A percentile compares a stretch with the other conserved stretches of the same genome.
These are phyloP conservation scores for Hypoxylon sp. DNA, from an alignment of 2,329 filamentous ascomycete genomes.

Conservation along the genomic window DNA sequence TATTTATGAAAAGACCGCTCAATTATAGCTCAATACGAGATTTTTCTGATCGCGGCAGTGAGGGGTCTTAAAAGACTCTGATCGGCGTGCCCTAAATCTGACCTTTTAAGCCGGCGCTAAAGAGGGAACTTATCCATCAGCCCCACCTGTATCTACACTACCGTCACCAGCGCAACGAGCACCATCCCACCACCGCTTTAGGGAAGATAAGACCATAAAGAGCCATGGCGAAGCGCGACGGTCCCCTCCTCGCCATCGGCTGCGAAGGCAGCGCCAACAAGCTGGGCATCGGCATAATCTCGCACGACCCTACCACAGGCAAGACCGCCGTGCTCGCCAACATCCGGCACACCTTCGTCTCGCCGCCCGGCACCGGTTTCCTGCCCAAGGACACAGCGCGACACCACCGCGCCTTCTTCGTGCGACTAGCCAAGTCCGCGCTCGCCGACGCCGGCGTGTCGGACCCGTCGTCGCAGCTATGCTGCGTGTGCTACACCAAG, in stretches of 20 bases:
- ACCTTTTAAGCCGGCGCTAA: neutral
- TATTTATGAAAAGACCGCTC: neutral
- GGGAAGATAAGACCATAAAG: neutral
- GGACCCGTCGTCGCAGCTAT: constrained; percentile 71
- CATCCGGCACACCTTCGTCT: constrained; percentile 91
- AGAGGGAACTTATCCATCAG: neutral
- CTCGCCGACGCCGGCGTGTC: constrained; percentile 75
- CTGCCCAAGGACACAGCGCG: constrained; percentile 95
- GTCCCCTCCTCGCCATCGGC: constrained; percentile 67
- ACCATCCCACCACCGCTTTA: neutral
- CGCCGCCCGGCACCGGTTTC: constrained; percentile 93
- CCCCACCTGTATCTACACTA: constrained; percentile 6
- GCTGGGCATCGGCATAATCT: constrained; percentile 92
- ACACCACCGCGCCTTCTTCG: constrained; percentile 91
- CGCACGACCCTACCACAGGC: constrained; percentile 72
- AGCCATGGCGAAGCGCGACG: constrained; percentile 20
- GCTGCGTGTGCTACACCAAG: constrained; percentile 95
- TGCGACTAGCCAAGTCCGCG: constrained; percentile 82
- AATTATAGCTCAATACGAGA: neutral
- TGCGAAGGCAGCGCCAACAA: constrained; percentile 98
- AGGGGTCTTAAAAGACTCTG: neutral
- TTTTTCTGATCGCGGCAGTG: neutral
- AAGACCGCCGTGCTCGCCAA: constrained; percentile 85
- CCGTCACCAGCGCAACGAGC: constrained; percentile 1
- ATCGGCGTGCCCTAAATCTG: constrained; percentile 3